phyloP scores from a whole-genome alignment of 2,329 filamentous ascomycete genomes.

The Apiospora hydei region DNA sequence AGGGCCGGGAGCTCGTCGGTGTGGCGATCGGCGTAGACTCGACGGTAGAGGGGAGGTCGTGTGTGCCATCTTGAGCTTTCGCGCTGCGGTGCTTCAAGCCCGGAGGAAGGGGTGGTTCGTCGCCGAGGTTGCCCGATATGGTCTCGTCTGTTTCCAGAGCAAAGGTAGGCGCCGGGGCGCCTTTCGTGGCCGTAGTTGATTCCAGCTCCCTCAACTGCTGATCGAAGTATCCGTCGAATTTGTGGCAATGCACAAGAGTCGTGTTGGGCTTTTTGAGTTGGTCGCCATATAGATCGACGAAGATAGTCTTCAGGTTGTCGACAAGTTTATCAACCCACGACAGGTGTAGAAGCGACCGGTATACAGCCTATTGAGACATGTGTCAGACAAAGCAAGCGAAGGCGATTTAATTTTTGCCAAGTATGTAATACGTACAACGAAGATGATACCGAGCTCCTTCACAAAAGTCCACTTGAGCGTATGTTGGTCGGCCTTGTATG shows the following conservation, averaged over 20 bases:
- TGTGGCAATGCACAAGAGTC: conserved; percentile 77
- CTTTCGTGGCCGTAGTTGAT: conserved; percentile 49
- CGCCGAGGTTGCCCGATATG: conserved; percentile 45
- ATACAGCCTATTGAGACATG: conserved; percentile 74
- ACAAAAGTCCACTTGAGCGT: conserved; percentile 92
- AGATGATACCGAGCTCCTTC: conserved; percentile 93
- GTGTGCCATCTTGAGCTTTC: conserved; percentile 41
- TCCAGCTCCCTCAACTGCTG: conserved; percentile 87
- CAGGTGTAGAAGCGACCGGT: conserved; percentile 92
- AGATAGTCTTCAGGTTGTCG: conserved; percentile 92
- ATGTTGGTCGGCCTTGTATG: conserved; percentile 91
- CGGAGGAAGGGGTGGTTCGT: conserved; percentile 49
- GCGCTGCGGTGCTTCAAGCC: conserved; percentile 51
- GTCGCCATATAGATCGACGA: conserved; percentile 87
- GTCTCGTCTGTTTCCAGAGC: conserved; percentile 46
- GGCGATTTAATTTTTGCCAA: conserved; percentile 5
- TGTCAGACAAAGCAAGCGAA: conserved; percentile 31
- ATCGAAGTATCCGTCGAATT: conserved; percentile 93
- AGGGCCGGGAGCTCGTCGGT: conserved; percentile 79
- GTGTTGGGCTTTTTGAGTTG: conserved; percentile 83
- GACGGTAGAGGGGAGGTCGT: conserved; percentile 57
- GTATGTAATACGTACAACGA: conserved; percentile 71
- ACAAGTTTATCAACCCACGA: conserved; percentile 97
- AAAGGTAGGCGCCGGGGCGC: conserved; percentile 38
- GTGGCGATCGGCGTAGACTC: conserved; percentile 75